A percentile compares a stretch with the other conserved stretches of the same genome.
Evolutionary conservation across 2,329 filamentous ascomycete species (phyloP).

Genomic region (Cercospora zeina): DNA sequence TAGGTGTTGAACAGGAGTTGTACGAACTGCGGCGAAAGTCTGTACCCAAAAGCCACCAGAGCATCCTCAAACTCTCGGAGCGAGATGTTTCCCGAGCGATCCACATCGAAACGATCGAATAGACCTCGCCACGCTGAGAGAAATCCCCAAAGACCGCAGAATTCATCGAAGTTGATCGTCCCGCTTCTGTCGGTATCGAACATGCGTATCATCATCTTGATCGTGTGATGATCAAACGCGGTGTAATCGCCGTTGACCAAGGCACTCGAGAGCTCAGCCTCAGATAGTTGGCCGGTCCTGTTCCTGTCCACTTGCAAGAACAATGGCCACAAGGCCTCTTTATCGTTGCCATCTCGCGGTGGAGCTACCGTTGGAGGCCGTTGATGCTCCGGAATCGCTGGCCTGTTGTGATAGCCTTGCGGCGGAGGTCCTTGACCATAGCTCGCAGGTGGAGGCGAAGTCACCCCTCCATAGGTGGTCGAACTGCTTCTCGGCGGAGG

Average conservation of each 20-base stretch:
- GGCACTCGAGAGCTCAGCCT: constrained; percentile 81
- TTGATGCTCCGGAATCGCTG: constrained; percentile 50
- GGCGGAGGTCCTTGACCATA: constrained; percentile 56
- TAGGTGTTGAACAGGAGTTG: constrained; percentile 83
- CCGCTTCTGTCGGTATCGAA: constrained; percentile 90
- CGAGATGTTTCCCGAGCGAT: constrained; percentile 74
- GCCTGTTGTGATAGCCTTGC: constrained; percentile 67
- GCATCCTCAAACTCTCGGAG: constrained; percentile 86
- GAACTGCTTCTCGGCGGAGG: constrained; percentile 27
- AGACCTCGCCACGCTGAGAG: constrained; percentile 89
- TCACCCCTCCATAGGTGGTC: constrained; percentile 28
- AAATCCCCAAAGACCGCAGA: constrained; percentile 95
- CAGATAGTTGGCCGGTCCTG: constrained; percentile 77
- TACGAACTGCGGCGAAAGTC: constrained; percentile 80
- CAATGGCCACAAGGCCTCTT: constrained; percentile 72
- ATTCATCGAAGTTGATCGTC: constrained; percentile 91
- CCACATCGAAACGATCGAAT: constrained; percentile 92
- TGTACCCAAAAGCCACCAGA: constrained; percentile 86
- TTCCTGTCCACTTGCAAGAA: constrained; percentile 91
- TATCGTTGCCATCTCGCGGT: constrained; percentile 60
- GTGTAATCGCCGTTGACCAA: constrained; percentile 97
- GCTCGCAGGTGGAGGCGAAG: constrained; percentile 46
- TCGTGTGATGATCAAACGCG: constrained; percentile 87
- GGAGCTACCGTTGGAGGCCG: constrained; percentile 53
- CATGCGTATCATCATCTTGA: constrained; percentile 99